phyloP scores from a whole-genome alignment of 148 eudicot genomes.

The Dianthus caryophyllus region DNA sequence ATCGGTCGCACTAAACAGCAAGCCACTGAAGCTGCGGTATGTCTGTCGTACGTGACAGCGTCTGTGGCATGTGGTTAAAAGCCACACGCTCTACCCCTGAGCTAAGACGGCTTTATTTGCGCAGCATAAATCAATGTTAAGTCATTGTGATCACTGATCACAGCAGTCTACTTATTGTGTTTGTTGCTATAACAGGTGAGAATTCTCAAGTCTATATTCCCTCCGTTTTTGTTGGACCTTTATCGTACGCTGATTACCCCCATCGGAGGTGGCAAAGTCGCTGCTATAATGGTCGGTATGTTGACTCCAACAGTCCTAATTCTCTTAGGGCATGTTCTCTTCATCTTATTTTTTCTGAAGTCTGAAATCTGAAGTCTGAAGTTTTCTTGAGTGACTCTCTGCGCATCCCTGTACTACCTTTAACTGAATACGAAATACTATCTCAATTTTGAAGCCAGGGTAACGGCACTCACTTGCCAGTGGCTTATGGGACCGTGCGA shows the following conservation, averaged over 20 bases:
- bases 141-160: too few species aligned
- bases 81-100: constrained; percentile 41
- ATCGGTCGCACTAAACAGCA: constrained; percentile 16
- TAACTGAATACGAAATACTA: too few species aligned
- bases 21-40: constrained; percentile 73
- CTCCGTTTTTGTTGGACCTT: constrained; percentile 69
- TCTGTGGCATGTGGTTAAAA: constrained; percentile 29
- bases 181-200: constrained; percentile 46
- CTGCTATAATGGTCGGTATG: constrained; percentile 95
- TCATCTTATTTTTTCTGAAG: too few species aligned
- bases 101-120: constrained; percentile 27
- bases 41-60: constrained; percentile 1
- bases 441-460: constrained; percentile 54
- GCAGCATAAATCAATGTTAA: too few species aligned
- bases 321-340: too few species aligned
- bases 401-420: too few species aligned
- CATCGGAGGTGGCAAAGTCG: constrained; percentile 65
- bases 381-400: too few species aligned
- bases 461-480: constrained; percentile 81
- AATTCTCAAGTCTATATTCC: constrained; percentile 67
- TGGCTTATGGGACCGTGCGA: constrained; percentile 96
- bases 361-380: too few species aligned
- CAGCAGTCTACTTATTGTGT: too few species aligned
- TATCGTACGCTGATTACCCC: constrained; percentile 68
- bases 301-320: neutral